Base-by-base conservation (phyloP, 2,329 filamentous ascomycete genomes). In the Hymenoscyphus linearis region DNA sequence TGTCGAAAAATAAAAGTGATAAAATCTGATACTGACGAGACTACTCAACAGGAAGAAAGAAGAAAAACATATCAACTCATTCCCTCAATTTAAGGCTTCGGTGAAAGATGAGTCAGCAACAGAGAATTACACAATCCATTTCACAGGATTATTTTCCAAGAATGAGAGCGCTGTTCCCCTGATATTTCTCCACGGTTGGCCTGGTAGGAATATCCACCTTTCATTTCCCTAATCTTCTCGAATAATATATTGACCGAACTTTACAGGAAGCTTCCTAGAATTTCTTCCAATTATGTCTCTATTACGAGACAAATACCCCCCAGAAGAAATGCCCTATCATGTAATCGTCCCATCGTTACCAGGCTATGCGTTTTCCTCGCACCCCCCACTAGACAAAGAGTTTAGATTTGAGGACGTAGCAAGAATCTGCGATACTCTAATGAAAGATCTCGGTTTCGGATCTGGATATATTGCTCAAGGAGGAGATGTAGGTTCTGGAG, bases 211-310 rank as follows among this genome's bases (percentile, higher is more conserved):
- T n/a, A n/a, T n/a, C n/a, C n/a, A n/a, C n/a, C 18, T 44, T 9
- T 18, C 4, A 22, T 2, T 10, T 9, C 18, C 9, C 2, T 9
- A 18, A 18, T 7, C 5, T 44, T 4, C 2, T n/a, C n/a, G 18
- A 44, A 4, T 44, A n/a, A 7, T 3, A 44, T 10, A 12, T 10
- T 47, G 12, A 22, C n/a, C n/a, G 10, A 47, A 47, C 7, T 25
- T 25, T 50, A 22, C 25, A 50, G 44, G 44, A 22, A 50, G 44
- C 44, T 81, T 84, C 62, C 68, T 81, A 0, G 84, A 86, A 63
- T 86, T 85, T 65, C 66, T 86, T 1, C 77, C 77, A 1, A 73
- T 84, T 5, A 68, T 86, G 58, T 69, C 77, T 1, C 50, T 81
- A 3, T 70, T 85, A 1, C 70, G 69, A 31, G 67, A 74, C 2